A percentile compares a stretch with the other conserved stretches of the same genome.
Conservation (phyloP, 768 basidiomycete species). For the Lactarius pseudohatsudake region DNA sequence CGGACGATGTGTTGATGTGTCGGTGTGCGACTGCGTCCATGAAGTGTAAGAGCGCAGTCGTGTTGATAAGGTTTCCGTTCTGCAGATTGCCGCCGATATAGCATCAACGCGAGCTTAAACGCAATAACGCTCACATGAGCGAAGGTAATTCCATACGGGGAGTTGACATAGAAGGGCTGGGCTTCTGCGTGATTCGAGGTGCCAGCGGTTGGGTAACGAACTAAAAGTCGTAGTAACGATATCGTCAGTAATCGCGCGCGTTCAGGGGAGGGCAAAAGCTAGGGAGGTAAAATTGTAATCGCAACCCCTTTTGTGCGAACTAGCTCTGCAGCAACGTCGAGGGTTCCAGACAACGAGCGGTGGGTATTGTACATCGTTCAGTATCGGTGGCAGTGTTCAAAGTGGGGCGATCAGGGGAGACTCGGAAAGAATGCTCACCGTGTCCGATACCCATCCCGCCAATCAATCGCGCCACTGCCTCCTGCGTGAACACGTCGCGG, state of each 20-base stretch:
- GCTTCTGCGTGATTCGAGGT: constrained; percentile 96
- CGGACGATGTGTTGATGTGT: constrained; percentile 98
- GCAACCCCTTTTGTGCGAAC: not conserved
- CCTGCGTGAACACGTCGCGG: constrained; percentile 89
- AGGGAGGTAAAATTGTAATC: not conserved
- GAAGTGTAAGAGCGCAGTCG: constrained; percentile 77
- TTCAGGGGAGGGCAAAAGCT: not conserved
- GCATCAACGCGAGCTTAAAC: constrained; percentile 11
- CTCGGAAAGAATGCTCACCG: constrained; percentile 50
- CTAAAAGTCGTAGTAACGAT: constrained; percentile 41
- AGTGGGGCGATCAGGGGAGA: too few species aligned
- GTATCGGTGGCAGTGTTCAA: not conserved
- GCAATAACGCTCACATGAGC: constrained; percentile 69
- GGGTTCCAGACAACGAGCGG: not conserved
- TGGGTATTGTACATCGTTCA: not conserved
- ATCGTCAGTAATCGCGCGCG: not conserved
- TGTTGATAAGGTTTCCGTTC: constrained; percentile 99
- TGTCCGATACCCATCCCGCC: constrained; percentile 99
- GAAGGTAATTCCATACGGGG: constrained; percentile 98
- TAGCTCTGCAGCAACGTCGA: not conserved
- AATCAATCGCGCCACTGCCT: constrained; percentile 69
- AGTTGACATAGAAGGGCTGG: constrained; percentile 99
- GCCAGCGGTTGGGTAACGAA: constrained; percentile 97
- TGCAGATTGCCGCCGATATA: constrained; percentile 36
- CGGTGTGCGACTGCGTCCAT: constrained; percentile 96